Evolutionary conservation across 176 grass and related monocot genomes (phyloP), one percentile per base, ranked within the genome.

Genomic region (Cymbopogon citratus): DNA sequence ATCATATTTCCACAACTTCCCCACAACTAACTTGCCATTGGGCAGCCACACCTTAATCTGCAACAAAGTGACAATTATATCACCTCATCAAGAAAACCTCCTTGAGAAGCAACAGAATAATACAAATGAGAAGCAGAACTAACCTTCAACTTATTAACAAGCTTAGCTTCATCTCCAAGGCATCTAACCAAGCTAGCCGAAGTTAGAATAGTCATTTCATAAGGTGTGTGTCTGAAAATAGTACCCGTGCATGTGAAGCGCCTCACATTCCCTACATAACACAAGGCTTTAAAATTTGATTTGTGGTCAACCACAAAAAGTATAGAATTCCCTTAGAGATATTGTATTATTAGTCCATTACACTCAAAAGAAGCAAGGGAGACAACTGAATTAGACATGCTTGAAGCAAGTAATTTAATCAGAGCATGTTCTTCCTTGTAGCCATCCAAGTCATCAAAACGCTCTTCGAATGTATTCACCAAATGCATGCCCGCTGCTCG

Each of bases 41-140:
- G 78, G 78, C 31, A 80, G 64, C n/a, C 31, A 66, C 45, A 80
- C 64, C 65, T 27, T 80, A 57, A 80, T 80, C 78, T 80, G 78
- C 64, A 56, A 54, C 39, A 9, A 78, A 35, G 38, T 45, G 61
- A 26, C 1, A 44, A 27, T 21, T 46, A 44, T 48, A n/a, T 64
- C 24, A 64, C 40, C 38, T 80, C 21, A 52, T 36, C 44, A 68
- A 68, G 12, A 51, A 54, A 23, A 23, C 8, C 1, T 54, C 49
- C 49, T 35, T 25, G 34, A 9, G 18, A 67, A 46, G 9, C 9
- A 65, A 15, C 7, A 2, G 28, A 5, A 49, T 49, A 49, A 49
- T 49, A 49, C 45, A 49, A 45, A 49, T 49, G 14, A 49, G 14
- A 49, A 49, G 15, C 3, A 66, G 21, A 12, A 80, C 77, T 69